phyloP scores from a whole-genome alignment of 371 early-diverging fungal genomes.

The Lichtheimia hyalospora region DNA sequence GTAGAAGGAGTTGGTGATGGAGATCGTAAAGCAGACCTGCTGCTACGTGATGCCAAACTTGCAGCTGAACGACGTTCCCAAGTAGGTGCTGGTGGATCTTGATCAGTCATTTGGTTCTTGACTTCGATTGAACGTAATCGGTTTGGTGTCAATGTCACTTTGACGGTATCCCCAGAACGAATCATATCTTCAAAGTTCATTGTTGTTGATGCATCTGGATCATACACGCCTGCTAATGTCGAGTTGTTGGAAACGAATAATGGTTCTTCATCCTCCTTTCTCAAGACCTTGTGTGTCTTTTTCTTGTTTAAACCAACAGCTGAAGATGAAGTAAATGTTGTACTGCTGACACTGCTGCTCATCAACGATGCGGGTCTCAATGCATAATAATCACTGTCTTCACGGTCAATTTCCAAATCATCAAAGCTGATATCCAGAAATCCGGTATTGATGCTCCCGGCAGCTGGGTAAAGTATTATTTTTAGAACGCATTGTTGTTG shows the following conservation, averaged over 20 bases:
- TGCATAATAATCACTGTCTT: slow-evolving; percentile 18
- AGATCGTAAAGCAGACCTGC: slow-evolving; percentile 5
- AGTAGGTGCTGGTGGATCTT: slow-evolving; percentile 1
- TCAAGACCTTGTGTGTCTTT: slow-evolving; percentile 45
- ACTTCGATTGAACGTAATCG: slow-evolving; percentile 62
- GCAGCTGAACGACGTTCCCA: slow-evolving; percentile 10
- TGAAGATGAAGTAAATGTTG: slow-evolving; percentile 15
- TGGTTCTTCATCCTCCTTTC: slow-evolving; percentile 26
- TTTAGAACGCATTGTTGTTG: not conserved
- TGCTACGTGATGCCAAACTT: not conserved
- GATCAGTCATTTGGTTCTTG: slow-evolving; percentile 18
- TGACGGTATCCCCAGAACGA: slow-evolving; percentile 56
- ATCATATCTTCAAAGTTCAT: slow-evolving; percentile 61
- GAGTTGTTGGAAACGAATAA: not conserved
- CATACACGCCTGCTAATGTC: slow-evolving; percentile 18
- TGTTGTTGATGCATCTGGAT: slow-evolving; percentile 17
- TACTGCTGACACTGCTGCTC: slow-evolving; percentile 27
- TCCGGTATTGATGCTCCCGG: slow-evolving; percentile 1
- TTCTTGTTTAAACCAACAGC: slow-evolving; percentile 20
- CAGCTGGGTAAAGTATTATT: not conserved
- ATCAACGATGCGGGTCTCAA: slow-evolving; percentile 35
- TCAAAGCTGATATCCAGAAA: slow-evolving; percentile 22
- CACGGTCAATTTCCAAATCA: slow-evolving; percentile 35
- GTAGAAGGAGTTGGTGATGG: slow-evolving; percentile 1
- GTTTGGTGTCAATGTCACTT: slow-evolving; percentile 61